These are phyloP conservation scores for Ceraceosorus bombacis DNA, from an alignment of 1,284 basidiomycete species.

Conservation along the genomic window DNA sequence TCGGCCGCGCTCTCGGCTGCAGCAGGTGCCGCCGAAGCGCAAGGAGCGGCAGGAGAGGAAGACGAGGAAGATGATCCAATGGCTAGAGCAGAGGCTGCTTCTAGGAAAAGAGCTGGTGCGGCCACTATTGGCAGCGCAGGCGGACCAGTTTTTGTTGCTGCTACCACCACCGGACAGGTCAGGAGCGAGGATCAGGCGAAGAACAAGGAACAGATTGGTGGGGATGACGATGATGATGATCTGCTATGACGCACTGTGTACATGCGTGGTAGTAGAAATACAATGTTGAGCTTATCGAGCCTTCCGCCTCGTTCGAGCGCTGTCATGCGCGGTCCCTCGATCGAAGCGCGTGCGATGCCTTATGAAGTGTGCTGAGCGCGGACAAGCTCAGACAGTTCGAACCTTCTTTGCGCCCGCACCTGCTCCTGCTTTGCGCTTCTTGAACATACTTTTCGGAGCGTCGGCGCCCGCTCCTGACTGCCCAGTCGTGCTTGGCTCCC, in stretches of 20 bases:
- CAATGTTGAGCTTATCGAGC: too few species aligned
- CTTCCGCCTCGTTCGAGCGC: too few species aligned
- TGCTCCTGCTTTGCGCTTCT: conserved; percentile 31
- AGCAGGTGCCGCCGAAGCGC: conserved; percentile 33
- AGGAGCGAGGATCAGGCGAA: background rate
- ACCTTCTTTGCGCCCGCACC: conserved; percentile 36
- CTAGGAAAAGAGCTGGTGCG: background rate
- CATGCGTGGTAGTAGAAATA: too few species aligned
- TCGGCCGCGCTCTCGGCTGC: conserved; percentile 17
- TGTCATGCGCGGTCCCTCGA: too few species aligned
- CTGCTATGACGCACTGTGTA: background rate
- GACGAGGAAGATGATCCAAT: background rate
- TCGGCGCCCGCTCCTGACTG: conserved; percentile 9
- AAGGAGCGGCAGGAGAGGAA: conserved; percentile 40
- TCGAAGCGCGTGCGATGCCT: too few species aligned
- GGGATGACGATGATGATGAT: background rate
- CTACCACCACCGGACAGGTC: background rate
- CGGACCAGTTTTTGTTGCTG: background rate
- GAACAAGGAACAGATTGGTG: background rate
- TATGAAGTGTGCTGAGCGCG: too few species aligned
- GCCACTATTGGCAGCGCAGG: background rate
- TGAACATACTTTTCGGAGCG: conserved; percentile 18
- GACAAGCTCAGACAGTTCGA: conserved; percentile 2
- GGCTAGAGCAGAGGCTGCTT: background rate
- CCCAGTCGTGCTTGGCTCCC: background rate